These are phyloP conservation scores for Lactarius deliciosus DNA, from an alignment of 768 basidiomycete genomes.

Conservation along the genomic window DNA sequence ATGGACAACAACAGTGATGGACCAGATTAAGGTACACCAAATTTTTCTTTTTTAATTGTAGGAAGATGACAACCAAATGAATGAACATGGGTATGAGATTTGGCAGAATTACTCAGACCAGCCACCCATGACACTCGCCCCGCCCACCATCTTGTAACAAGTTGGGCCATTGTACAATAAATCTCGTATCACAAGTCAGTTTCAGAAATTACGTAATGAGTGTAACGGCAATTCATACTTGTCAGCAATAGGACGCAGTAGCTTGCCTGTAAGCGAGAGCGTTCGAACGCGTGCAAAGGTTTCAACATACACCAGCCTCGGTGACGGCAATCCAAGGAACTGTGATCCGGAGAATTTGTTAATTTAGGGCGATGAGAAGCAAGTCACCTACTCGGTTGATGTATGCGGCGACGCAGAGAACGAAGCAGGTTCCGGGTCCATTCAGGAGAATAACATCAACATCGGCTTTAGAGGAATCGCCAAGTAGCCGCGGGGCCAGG, in stretches of 20 bases:
- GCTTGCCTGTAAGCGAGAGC: constrained; percentile 80
- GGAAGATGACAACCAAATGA: background rate
- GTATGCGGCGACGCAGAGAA: constrained; percentile 69
- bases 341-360: constrained; percentile 35
- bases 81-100: background rate
- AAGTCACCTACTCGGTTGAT: constrained; percentile 61
- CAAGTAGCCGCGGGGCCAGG: constrained; percentile 43
- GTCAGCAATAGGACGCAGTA: constrained; percentile 82
- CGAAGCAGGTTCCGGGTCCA: constrained; percentile 92
- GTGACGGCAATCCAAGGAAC: constrained; percentile 73
- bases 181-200: constrained; percentile 45
- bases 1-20: background rate
- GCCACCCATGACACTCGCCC: constrained; percentile 60
- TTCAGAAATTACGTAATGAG: background rate
- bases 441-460: constrained; percentile 85
- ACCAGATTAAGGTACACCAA: background rate
- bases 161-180: constrained; percentile 89
- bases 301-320: constrained; percentile 84
- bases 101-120: constrained; percentile 47
- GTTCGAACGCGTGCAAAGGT: constrained; percentile 85
- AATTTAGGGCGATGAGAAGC: constrained; percentile 16
- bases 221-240: constrained; percentile 45
- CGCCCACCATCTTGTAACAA: constrained; percentile 43
- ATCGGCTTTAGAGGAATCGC: constrained; percentile 53
- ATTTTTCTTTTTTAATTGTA: background rate